Evolutionary conservation across 306 rosid genomes (phyloP), one percentile per base, ranked within the genome.

Genomic region (Cucumis hystrix): DNA sequence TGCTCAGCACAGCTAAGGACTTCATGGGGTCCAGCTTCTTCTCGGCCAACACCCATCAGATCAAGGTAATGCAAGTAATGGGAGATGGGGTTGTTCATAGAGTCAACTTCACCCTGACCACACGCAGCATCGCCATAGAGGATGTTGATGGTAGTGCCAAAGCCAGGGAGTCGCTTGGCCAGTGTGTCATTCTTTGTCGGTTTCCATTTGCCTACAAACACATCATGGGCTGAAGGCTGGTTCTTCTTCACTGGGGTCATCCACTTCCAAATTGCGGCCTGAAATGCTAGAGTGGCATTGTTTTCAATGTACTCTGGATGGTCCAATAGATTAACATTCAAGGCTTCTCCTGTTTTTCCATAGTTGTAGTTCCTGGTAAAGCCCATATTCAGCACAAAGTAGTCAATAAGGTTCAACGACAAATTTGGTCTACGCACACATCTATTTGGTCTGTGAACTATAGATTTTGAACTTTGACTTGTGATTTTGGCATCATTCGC

Each of bases 191-290:
- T 94, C 92, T 87, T 94, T 76, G 88, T 86, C 0, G 98, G 98
- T 83, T 94, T 94, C 98, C 98, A 94, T 74, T 86, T 87, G 28
- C 97, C 98, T 25, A 94, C 93, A 1, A 94, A 91, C 68, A n/a
- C 90, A 8, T 94, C 98, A 13, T 94, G 98, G 23, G 96, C 90
- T 9, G 98, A 91, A 68, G 98, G 98, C 80, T 86, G 89, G 23
- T 77, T 54, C 90, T 90, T 91, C 85, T 85, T 91, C 18, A 69
- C 43, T 21, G 98, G 96, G 4, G 89, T 90, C 96, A 94, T 91
- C 98, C 98, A 94, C 85, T 84, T 91, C 91, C 92, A 90, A 6
- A 94, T 88, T 37, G 98, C 97, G 65, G 98, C 93, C 85, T 91
- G 97, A 91, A 91, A 94, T 33, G 98, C 98, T 6, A 94, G 78